Evolutionary conservation across 768 basidiomycete species (phyloP).

Genomic region (Pulveroboletus ravenelii): DNA sequence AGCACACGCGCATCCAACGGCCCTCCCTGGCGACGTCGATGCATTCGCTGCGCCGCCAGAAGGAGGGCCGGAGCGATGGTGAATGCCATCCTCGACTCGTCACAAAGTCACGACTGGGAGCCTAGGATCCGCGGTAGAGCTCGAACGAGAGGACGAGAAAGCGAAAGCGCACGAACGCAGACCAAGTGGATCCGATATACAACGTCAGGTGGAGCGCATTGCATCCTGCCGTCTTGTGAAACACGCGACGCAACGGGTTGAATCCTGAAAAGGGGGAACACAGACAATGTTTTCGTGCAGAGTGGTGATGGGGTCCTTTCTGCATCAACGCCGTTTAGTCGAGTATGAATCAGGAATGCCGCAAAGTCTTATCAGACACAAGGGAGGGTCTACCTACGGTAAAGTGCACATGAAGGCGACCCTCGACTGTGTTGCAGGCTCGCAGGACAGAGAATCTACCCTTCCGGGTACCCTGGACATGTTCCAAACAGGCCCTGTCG

Average conservation of each 20-base stretch:
- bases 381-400: neutral
- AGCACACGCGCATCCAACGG: neutral
- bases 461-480: neutral
- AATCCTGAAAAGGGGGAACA: constrained; percentile 1
- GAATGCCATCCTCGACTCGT: constrained; percentile 19
- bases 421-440: neutral
- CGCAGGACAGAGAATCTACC: neutral
- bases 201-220: neutral
- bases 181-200: neutral
- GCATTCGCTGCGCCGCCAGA: neutral
- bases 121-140: constrained; percentile 25
- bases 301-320: neutral
- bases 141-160: constrained; percentile 1
- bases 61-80: neutral
- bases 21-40: neutral
- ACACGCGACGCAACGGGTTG: neutral
- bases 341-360: constrained; percentile 16
- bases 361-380: neutral
- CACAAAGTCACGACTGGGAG: constrained; percentile 20
- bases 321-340: constrained; percentile 19
- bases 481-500: neutral
- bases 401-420: neutral
- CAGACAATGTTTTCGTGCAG: neutral
- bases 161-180: neutral
- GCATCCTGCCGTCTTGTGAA: neutral